Evolutionary conservation across 495 filamentous ascomycete species (phyloP), one percentile per base, ranked within the genome.

Genomic region (Penicillium daleae): DNA sequence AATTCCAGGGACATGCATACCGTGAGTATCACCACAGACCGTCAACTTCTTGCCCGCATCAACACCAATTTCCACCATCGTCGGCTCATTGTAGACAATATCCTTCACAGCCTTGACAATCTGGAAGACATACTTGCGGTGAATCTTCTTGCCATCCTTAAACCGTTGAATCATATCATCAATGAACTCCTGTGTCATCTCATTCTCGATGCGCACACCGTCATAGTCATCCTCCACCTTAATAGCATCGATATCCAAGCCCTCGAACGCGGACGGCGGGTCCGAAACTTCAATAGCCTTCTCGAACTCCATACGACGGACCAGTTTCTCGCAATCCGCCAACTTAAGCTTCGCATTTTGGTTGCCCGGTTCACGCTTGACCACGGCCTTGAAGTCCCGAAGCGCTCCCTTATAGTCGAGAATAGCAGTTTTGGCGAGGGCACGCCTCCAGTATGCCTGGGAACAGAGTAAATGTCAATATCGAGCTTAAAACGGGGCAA

Each of bases 21-120:
- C 95, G 77, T 99, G 95, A 6, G 95, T 99, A 74, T 99, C 95
- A 73, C 95, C 95, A 71, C 95, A 99, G 37, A 99, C 92, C 2
- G 95, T 99, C 71, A 99, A 78, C 67, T 87, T 84, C 44, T 88
- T 86, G 56, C 86, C 93, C 42, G 90, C 75, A 13, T 86, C 83
- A 52, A 99, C 87, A 27, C 90, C 89, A 75, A 93, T 85, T 81
- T 99, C 95, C 26, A 97, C 93, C 95, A 99, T 97, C 1, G 95
- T 99, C 27, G 95, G 86, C 80, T 98, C 95, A 44, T 89, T 85
- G 70, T 93, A 92, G 49, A 97, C 91, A 59, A 98, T 84, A 26
- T 96, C 88, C 76, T 89, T 91, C 63, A 96, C 92, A 29, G 91
- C 90, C 65, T 97, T 80, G 66, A 98, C 80, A 66, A 99, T 99